phyloP scores from a whole-genome alignment of 768 basidiomycete species.

The Rhodotorula kratochvilovae region DNA sequence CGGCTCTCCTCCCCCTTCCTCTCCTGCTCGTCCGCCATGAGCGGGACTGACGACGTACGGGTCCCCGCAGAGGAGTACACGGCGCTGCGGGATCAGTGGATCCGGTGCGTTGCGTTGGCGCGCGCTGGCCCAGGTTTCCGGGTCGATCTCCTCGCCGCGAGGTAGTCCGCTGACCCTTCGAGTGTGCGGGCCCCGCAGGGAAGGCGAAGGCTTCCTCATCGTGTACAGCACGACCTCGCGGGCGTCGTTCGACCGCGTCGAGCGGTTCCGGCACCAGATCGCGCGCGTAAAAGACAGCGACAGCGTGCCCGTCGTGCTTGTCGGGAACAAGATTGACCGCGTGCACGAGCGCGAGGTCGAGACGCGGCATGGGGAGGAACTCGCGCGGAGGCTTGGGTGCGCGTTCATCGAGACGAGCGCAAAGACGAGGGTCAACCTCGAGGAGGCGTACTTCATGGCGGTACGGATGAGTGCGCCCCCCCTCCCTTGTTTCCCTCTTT shows the following conservation, averaged over 20 bases:
- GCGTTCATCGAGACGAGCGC: slow-evolving; percentile 96
- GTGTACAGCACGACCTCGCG: slow-evolving; percentile 98
- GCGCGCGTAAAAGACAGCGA: slow-evolving; percentile 89
- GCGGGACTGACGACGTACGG: rapidly evolving
- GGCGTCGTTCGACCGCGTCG: slow-evolving; percentile 95
- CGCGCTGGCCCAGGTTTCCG: too few species aligned
- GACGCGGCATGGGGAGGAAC: slow-evolving; percentile 74
- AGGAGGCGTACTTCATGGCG: slow-evolving; percentile 78
- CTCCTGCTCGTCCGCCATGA: too few species aligned
- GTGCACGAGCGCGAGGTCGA: slow-evolving; percentile 95
- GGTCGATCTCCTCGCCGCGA: too few species aligned
- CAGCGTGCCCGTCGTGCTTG: slow-evolving; percentile 87
- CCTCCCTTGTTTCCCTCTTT: too few species aligned
- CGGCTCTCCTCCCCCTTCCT: too few species aligned
- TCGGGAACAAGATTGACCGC: slow-evolving; percentile 96
- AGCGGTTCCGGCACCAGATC: slow-evolving; percentile 92
- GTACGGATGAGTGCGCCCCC: slow-evolving; percentile 53
- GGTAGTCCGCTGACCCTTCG: too few species aligned
- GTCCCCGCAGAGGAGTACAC: slow-evolving; percentile 44
- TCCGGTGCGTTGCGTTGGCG: slow-evolving; percentile 42
- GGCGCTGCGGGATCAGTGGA: slow-evolving; percentile 44
- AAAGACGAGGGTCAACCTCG: slow-evolving; percentile 88
- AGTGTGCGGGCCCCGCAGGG: slow-evolving; percentile 29
- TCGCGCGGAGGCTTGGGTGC: slow-evolving; percentile 81
- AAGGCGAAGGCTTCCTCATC: slow-evolving; percentile 90